Conservation (phyloP, 192 early-diverging fungal species). For the Coemansia interrupta region DNA sequence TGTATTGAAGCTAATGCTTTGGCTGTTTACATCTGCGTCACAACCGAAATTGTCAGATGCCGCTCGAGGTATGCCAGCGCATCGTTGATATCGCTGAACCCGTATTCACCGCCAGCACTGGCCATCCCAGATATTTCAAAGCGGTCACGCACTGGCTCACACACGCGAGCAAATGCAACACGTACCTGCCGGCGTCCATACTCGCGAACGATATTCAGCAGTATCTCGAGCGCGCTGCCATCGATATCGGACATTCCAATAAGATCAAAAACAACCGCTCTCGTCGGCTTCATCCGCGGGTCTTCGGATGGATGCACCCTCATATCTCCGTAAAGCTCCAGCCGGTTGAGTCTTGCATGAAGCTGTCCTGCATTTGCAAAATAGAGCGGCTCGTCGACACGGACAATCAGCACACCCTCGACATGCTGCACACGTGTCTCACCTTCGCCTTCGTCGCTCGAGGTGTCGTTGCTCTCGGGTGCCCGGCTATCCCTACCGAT, state of each 20-base stretch:
- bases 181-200: slow-evolving; percentile 75
- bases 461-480: slow-evolving; percentile 11
- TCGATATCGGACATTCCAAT: slow-evolving; percentile 84
- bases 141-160: slow-evolving; percentile 61
- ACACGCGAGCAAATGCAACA: slow-evolving; percentile 91
- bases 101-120: slow-evolving; percentile 60
- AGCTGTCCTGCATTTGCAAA: slow-evolving; percentile 98
- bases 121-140: slow-evolving; percentile 74
- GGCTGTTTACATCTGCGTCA: neutral
- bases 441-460: slow-evolving; percentile 11
- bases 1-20: neutral
- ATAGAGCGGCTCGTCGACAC: slow-evolving; percentile 89
- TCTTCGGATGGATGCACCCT: slow-evolving; percentile 91
- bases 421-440: slow-evolving; percentile 65
- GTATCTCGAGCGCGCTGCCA: slow-evolving; percentile 86
- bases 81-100: slow-evolving; percentile 67
- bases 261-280: slow-evolving; percentile 88
- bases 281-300: slow-evolving; percentile 70
- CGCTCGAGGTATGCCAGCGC: slow-evolving; percentile 58
- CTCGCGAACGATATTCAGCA: slow-evolving; percentile 84
- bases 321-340: slow-evolving; percentile 93
- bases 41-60: slow-evolving; percentile 21
- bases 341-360: slow-evolving; percentile 86
- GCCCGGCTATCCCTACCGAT: slow-evolving; percentile 1
- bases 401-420: slow-evolving; percentile 82